Evolutionary conservation across 129 eudicot species (phyloP), one percentile per base, ranked within the genome.

Genomic region (Kitagawia praeruptora): DNA sequence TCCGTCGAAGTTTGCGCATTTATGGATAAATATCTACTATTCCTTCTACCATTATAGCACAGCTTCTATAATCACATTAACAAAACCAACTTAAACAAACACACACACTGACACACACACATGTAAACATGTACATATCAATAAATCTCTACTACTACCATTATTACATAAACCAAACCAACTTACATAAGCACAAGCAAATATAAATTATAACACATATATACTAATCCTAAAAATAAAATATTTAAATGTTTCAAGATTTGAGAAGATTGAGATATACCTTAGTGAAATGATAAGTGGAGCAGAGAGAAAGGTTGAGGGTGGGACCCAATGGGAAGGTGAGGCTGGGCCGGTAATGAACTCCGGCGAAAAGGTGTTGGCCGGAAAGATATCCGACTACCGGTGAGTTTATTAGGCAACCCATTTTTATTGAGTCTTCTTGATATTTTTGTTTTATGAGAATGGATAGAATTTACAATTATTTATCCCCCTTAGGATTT

Each of bases 301-400:
- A 34, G 72, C 19, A 75, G 39, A 46, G 56, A 31, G 77, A 28
- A 25, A 74, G 67, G 61, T 70, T 40, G 81, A 38, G 48, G 78
- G 73, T 44, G 83, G 83, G 88, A 85, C 83, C 77, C 88, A 81
- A 31, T 37, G 85, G 81, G 31, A 80, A 38, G 88, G 88, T 46
- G 76, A 85, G 51, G 86, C 84, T 37, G 84, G 88, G 58, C 79
- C 69, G 69, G 69, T 81, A 46, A 69, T 79, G 75, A 80, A 81
- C 54, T 85, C 42, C 73, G 73, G 73, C 73, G 73, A 67, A 31
- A 12, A 67, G 73, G 41, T 42, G 73, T 2, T 67, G 73, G 41
- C 40, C 73, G 73, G 73, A 67, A 6, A 6, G 23, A 34, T 12
- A 67, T 13, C 10, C 19, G 12, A 14, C 73, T 9, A 14, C 41